A percentile compares a stretch with the other conserved stretches of the same genome.
Conservation (phyloP, 208 protist genomes). For the Jaenimonas drosophilae region DNA sequence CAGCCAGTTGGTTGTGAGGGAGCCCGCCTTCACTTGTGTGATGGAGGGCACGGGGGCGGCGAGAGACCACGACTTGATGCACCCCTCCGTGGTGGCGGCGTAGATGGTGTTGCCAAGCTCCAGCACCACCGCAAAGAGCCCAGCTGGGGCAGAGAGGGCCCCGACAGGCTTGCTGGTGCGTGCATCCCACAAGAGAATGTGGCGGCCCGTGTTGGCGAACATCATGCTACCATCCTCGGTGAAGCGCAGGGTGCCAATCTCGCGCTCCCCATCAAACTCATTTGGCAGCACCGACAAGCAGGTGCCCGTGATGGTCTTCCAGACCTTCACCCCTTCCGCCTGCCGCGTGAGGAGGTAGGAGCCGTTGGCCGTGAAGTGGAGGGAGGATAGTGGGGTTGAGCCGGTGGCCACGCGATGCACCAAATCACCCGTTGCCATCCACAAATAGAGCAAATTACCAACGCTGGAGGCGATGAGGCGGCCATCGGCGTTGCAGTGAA, state of each 20-base stretch:
- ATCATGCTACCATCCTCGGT: conserved; percentile 47
- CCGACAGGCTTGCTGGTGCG: conserved; percentile 27
- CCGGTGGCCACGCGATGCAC: conserved; percentile 50
- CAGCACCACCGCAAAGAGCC: conserved; percentile 39
- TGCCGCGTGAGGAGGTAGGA: conserved; percentile 44
- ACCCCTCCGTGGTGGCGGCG: conserved; percentile 30
- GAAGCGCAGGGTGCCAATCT: conserved; percentile 35
- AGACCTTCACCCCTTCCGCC: conserved; percentile 35
- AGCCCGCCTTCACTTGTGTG: conserved; percentile 30
- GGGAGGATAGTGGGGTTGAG: conserved; percentile 34
- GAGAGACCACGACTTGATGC: conserved; percentile 44
- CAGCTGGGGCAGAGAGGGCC: conserved; percentile 30
- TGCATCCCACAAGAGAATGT: conserved; percentile 50
- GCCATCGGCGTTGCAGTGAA: conserved; percentile 47
- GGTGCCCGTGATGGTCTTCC: conserved; percentile 44
- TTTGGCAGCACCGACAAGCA: conserved; percentile 19
- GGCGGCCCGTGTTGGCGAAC: conserved; percentile 28
- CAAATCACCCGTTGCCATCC: conserved; percentile 46
- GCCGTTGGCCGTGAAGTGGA: conserved; percentile 50
- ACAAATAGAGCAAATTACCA: conserved; percentile 50
- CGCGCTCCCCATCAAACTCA: conserved; percentile 14
- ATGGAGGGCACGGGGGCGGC: conserved; percentile 37
- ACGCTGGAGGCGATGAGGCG: conserved; percentile 54
- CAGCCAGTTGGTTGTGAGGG: conserved; percentile 38
- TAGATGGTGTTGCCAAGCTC: conserved; percentile 35